Conservation (phyloP, 2,329 filamentous ascomycete genomes). For the Knoxdaviesia capensis region DNA sequence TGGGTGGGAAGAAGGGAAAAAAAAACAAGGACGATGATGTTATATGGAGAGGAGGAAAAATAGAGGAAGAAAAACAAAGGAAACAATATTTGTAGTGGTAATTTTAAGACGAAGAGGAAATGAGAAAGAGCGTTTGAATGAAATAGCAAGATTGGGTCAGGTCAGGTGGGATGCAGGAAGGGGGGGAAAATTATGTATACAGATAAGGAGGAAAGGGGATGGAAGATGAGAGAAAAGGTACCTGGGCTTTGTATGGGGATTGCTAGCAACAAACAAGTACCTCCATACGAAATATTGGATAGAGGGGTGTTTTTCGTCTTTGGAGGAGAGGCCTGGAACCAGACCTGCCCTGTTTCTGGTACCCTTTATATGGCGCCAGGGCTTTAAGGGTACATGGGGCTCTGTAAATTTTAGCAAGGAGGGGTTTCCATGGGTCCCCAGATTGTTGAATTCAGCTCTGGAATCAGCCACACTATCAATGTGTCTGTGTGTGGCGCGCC, state of each 20-base stretch:
- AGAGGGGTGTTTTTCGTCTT: no score
- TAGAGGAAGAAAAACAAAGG: conserved; percentile 1
- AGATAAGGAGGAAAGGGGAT: neutral
- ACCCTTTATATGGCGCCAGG: no score
- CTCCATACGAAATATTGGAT: no score
- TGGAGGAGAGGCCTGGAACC: no score
- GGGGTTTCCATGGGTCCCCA: no score
- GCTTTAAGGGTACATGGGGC: no score
- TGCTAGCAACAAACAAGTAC: no score
- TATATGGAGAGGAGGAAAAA: neutral
- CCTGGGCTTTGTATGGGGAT: neutral
- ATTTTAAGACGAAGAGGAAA: neutral
- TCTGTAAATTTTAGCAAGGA: no score
- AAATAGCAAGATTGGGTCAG: neutral
- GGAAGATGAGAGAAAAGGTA: neutral
- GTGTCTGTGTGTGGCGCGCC: no score
- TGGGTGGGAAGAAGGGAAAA: neutral
- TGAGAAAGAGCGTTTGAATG: neutral
- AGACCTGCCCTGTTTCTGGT: no score
- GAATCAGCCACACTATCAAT: no score
- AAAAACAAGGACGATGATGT: neutral
- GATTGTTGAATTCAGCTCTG: no score
- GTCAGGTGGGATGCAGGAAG: neutral
- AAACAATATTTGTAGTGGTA: neutral
- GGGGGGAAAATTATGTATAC: neutral